Conservation (phyloP, 1,284 basidiomycete species). For the Irpex sp. region DNA sequence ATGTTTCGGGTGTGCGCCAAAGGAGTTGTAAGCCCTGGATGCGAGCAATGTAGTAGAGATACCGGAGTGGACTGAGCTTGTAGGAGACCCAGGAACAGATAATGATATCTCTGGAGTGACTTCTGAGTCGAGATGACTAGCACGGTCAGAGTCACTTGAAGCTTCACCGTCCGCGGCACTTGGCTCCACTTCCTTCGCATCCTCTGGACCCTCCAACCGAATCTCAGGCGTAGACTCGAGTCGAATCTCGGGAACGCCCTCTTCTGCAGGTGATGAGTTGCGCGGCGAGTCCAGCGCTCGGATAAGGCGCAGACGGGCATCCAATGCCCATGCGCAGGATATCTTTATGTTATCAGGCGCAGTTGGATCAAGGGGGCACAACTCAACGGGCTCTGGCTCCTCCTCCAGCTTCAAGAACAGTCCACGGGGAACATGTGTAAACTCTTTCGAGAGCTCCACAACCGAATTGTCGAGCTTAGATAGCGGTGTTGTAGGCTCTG, state of each 20-base stretch:
- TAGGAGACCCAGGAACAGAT: slow-evolving; percentile 27
- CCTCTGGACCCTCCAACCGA: slow-evolving; percentile 38
- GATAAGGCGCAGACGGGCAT: slow-evolving; percentile 48
- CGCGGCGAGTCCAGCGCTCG: slow-evolving; percentile 24
- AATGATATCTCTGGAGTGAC: slow-evolving; percentile 28
- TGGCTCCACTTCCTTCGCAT: slow-evolving; percentile 19
- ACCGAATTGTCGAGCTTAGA: slow-evolving; percentile 46
- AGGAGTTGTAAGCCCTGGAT: slow-evolving; percentile 41
- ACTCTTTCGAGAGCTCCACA: slow-evolving; percentile 48
- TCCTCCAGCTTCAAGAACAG: slow-evolving; percentile 50
- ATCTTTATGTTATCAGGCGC: slow-evolving; percentile 48
- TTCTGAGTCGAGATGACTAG: slow-evolving; percentile 6
- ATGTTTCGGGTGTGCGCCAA: slow-evolving; percentile 54
- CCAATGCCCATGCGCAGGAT: slow-evolving; percentile 46
- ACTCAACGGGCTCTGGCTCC: slow-evolving; percentile 40
- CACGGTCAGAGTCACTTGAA: slow-evolving; percentile 1
- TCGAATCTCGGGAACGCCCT: slow-evolving; percentile 46
- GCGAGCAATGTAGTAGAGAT: slow-evolving; percentile 47
- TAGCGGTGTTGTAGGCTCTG: slow-evolving; percentile 41
- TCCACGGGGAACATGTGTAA: slow-evolving; percentile 51
- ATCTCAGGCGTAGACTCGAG: slow-evolving; percentile 27
- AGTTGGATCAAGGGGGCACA: slow-evolving; percentile 53
- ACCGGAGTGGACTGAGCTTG: slow-evolving; percentile 24
- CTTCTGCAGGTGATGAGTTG: slow-evolving; percentile 16
- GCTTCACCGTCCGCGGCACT: background rate